Evolutionary conservation across 495 filamentous ascomycete species (phyloP).

Genomic region (Penicillium steckii): DNA sequence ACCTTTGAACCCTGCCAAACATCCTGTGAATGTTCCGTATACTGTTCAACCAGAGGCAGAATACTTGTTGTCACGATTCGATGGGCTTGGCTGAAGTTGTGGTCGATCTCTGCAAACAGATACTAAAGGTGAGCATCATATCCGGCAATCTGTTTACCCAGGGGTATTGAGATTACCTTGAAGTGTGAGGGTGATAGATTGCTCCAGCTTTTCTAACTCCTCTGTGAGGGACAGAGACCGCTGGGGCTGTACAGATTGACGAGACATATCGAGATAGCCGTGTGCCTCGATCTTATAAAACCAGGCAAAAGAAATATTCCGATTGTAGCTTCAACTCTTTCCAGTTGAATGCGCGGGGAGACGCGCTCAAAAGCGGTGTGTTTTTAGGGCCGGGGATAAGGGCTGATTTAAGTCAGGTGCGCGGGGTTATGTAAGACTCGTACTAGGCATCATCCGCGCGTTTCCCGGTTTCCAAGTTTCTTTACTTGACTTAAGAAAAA

Average conservation of each 20-base stretch:
- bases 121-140: conserved; percentile 7
- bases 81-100: conserved; percentile 96
- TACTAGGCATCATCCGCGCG: conserved; percentile 19
- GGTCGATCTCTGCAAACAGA: conserved; percentile 78
- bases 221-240: conserved; percentile 82
- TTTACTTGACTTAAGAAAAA: background rate
- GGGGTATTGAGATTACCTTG: conserved; percentile 62
- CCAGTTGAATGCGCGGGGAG: conserved; percentile 10
- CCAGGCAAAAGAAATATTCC: background rate
- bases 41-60: conserved; percentile 91
- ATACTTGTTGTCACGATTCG: conserved; percentile 94
- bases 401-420: conserved; percentile 34
- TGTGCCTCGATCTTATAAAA: background rate
- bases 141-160: conserved; percentile 15
- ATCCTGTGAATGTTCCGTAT: conserved; percentile 86
- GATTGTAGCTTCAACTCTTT: background rate
- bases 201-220: conserved; percentile 94
- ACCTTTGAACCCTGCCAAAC: conserved; percentile 97
- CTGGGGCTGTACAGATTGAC: conserved; percentile 49
- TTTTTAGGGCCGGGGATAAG: conserved; percentile 42
- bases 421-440: conserved; percentile 16
- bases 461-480: conserved; percentile 1
- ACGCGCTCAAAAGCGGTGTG: conserved; percentile 32
- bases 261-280: conserved; percentile 50
- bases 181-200: conserved; percentile 92